phyloP scores from a whole-genome alignment of 192 early-diverging fungal species.

The Rhizophagus clarus region DNA sequence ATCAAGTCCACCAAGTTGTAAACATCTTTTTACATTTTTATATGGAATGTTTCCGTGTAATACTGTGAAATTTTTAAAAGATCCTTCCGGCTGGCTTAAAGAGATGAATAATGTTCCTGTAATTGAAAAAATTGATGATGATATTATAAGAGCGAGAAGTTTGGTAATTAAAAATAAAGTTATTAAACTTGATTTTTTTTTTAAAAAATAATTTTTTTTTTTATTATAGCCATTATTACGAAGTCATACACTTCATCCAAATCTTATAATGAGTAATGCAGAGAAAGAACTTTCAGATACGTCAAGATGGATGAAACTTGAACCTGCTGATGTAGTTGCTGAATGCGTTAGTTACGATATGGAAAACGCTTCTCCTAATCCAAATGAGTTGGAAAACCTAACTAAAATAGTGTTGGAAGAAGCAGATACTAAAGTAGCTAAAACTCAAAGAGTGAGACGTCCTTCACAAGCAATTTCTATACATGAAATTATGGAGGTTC shows the following conservation, averaged over 20 bases:
- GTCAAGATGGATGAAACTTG: conserved; percentile 58
- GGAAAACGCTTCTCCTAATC: conserved; percentile 43
- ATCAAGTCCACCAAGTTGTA: conserved; percentile 29
- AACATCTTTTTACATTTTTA: conserved; percentile 51
- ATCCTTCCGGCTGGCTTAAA: conserved; percentile 4
- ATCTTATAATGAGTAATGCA: conserved; percentile 42
- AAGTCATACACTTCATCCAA: conserved; percentile 59
- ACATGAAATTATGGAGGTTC: conserved; percentile 38
- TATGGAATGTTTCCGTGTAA: conserved; percentile 63
- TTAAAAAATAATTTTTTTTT: background rate
- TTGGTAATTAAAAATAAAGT: conserved; percentile 27
- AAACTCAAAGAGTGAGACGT: background rate
- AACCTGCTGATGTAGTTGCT: conserved; percentile 62
- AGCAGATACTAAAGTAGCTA: background rate
- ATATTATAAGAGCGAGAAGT: conserved; percentile 41
- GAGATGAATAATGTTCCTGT: conserved; percentile 29
- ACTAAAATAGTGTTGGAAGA: conserved; percentile 24
- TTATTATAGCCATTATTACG: conserved; percentile 38
- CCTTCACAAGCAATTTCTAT: conserved; percentile 33
- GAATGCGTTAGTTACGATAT: conserved; percentile 59
- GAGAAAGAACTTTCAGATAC: conserved; percentile 48
- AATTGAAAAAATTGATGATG: conserved; percentile 47
- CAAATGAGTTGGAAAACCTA: background rate
- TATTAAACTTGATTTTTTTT: background rate
- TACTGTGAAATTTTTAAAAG: conserved; percentile 50